These are phyloP conservation scores for Piper betle DNA, from an alignment of 164 flowering plant genomes.

Conservation along the genomic window DNA sequence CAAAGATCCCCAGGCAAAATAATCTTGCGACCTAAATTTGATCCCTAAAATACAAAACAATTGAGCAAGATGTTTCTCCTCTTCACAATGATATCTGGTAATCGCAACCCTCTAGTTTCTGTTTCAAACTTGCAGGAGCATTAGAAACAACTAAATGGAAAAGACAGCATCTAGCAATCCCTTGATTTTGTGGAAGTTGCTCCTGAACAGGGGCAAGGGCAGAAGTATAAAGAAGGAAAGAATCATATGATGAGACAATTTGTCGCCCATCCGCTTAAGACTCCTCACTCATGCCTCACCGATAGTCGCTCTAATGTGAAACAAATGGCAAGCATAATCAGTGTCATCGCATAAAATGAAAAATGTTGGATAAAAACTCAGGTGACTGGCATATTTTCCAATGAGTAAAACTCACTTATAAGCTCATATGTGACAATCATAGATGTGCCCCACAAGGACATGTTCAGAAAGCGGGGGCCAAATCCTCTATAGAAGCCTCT, in stretches of 20 bases:
- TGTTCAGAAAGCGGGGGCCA: slow-evolving; percentile 79
- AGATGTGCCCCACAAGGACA: slow-evolving; percentile 82
- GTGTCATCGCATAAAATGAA: no score
- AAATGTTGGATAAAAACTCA: not conserved
- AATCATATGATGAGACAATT: not conserved
- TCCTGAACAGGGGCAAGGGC: not conserved
- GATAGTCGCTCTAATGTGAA: slow-evolving; percentile 34
- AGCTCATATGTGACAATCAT: slow-evolving; percentile 85
- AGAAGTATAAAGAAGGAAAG: no score
- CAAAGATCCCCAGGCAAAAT: not conserved
- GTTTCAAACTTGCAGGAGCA: not conserved
- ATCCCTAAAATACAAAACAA: no score
- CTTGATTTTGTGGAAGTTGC: not conserved
- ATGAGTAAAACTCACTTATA: slow-evolving; percentile 39
- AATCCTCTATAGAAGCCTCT: slow-evolving; percentile 80
- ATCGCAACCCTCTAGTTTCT: no score
- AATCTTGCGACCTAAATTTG: not conserved
- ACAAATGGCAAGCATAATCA: not conserved
- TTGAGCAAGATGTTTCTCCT: no score
- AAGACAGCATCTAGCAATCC: not conserved
- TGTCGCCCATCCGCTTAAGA: not conserved
- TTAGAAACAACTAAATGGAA: not conserved
- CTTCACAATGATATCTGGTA: no score
- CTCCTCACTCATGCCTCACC: slow-evolving; percentile 20
- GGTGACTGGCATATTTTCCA: not conserved